Evolutionary conservation across 495 filamentous ascomycete species (phyloP), one percentile per base, ranked within the genome.

Genomic region (Xeromyces bisporus): DNA sequence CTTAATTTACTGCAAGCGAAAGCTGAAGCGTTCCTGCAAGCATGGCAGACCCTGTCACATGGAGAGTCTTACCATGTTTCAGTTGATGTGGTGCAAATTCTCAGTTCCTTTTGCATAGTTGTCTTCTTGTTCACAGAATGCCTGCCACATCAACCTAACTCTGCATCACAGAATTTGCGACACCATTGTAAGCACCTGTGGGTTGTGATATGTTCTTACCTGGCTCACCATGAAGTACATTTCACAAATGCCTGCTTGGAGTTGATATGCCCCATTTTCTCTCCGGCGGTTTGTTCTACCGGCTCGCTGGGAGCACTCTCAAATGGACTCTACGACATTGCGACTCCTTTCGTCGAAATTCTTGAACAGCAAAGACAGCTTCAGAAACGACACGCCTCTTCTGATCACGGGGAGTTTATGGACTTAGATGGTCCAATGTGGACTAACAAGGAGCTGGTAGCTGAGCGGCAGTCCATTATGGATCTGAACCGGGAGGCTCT

Each of bases 401-500:
- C 29, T 6, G 34, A 43, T 15, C 49, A 55, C 8, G 51, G 56
- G 20, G 75, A 86, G 41, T 39, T 56, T 9, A 84, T 92, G 80
- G 84, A 93, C 34, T 45, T 92, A 14, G 84, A 93, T 39, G 71
- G 77, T 31, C 68, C 65, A 9, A 73, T 84, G 16, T 66, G 71
- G 16, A 64, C 64, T 2, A 62, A 72, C 28, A 43, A 47, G 28
- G 73, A 64, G 37, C 59, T 60, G n/a, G 2, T 35, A 11, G 37
- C 32, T 7, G 32, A 28, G 7, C 31, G 47, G 6, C 28, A 47
- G 14, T 30, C 21, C 1, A 56, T 64, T 12, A 26, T 55, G 13
- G 27, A 34, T 23, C 37, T 31, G 16, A 62, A 61, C 18, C 37
- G 58, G 35, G 43, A 43, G 15, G 44, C 37, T 14, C 3, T 45